Percentiles rank a stretch among this genome's conserved stretches.
phyloP scores from a whole-genome alignment of 2,329 filamentous ascomycete genomes.

The Hymenoscyphus occultus region DNA sequence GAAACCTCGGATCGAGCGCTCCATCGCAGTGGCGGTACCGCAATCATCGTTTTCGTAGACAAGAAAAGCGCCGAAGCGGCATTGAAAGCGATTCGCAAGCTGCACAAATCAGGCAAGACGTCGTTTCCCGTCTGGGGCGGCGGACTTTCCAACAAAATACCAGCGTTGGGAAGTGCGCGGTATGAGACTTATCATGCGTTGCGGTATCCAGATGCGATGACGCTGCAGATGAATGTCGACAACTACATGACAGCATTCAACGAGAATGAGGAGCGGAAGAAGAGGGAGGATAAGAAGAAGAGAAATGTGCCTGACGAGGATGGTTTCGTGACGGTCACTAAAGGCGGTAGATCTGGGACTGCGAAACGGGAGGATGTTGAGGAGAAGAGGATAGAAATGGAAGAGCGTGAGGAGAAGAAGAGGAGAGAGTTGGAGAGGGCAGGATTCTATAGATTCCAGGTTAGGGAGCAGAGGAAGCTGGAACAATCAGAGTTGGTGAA shows the following conservation, averaged over 20 bases:
- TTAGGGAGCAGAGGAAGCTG: constrained; percentile 74
- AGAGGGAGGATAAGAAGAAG: constrained; percentile 58
- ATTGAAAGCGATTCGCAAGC: constrained; percentile 69
- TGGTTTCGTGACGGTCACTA: constrained; percentile 88
- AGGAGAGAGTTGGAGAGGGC: constrained; percentile 62
- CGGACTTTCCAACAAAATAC: constrained; percentile 54
- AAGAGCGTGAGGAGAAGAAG: constrained; percentile 62
- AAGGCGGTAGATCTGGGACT: constrained; percentile 71
- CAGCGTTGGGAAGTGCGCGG: constrained; percentile 54
- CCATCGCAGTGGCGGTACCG: constrained; percentile 71
- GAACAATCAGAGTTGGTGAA: constrained; percentile 66
- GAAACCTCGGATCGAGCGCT: constrained; percentile 70
- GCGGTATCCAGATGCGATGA: constrained; percentile 63
- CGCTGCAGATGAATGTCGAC: constrained; percentile 73
- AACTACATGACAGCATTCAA: constrained; percentile 83
- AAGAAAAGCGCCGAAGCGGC: constrained; percentile 72
- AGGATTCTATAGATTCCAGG: constrained; percentile 84
- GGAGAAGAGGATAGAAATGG: constrained; percentile 55
- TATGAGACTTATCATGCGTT: constrained; percentile 65
- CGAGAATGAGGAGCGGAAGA: constrained; percentile 63
- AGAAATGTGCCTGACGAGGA: constrained; percentile 87
- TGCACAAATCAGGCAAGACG: constrained; percentile 53
- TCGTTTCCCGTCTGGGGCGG: constrained; percentile 65
- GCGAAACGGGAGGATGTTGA: constrained; percentile 70
- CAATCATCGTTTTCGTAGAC: constrained; percentile 81